A percentile compares a stretch with the other conserved stretches of the same genome.
Evolutionary conservation across 2,329 filamentous ascomycete genomes (phyloP).

Genomic region (Aspergillus persii): DNA sequence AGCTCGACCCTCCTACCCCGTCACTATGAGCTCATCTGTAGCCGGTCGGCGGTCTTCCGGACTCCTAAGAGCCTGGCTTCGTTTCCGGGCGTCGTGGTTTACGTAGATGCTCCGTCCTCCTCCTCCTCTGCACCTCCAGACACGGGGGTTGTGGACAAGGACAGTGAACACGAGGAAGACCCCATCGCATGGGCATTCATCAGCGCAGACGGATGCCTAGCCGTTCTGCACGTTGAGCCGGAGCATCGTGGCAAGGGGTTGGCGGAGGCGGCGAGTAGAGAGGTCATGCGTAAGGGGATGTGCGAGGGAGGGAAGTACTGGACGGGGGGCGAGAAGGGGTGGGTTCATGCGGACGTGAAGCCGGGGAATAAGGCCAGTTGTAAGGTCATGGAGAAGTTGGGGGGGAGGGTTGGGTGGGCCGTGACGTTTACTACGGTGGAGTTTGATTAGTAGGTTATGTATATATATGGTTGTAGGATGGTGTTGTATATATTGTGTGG

Average conservation of each 20-base stretch:
- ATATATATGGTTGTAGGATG: no score
- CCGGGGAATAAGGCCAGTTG: conserved; percentile 36
- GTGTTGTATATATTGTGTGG: background rate
- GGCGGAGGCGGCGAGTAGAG: conserved; percentile 30
- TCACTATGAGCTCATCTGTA: conserved; percentile 38
- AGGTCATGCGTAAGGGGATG: conserved; percentile 33
- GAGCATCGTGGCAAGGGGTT: conserved; percentile 40
- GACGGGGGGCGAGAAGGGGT: conserved; percentile 22
- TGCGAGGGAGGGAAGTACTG: conserved; percentile 17
- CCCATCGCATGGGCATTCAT: conserved; percentile 44
- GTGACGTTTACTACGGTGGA: conserved; percentile 41
- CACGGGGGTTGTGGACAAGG: background rate
- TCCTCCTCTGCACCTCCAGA: background rate
- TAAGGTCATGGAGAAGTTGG: conserved; percentile 47
- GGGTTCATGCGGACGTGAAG: conserved; percentile 41
- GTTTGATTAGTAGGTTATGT: background rate
- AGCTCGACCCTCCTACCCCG: conserved; percentile 24
- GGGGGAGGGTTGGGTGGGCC: conserved; percentile 34
- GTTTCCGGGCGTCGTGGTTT: conserved; percentile 37
- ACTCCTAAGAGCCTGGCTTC: conserved; percentile 30
- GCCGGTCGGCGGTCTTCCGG: conserved; percentile 40
- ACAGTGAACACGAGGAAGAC: conserved; percentile 15
- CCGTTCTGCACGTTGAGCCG: conserved; percentile 42
- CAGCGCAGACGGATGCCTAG: conserved; percentile 36
- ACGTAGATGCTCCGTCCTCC: conserved; percentile 13